Conservation (phyloP, 2,329 filamentous ascomycete genomes). For the Hypoxylon sp. region DNA sequence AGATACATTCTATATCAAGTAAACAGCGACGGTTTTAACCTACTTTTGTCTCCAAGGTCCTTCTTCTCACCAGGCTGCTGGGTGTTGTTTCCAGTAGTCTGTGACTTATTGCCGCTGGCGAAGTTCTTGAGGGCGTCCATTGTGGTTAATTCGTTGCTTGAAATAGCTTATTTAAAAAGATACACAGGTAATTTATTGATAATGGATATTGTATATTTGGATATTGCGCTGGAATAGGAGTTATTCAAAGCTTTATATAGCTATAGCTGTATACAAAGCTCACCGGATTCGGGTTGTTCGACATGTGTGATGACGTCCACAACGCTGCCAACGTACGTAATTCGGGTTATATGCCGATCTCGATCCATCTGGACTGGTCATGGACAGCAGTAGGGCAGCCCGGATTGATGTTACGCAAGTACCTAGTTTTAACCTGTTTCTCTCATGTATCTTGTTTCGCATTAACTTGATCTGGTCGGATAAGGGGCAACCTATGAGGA, state of each 20-base stretch:
- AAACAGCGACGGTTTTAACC: slow-evolving; percentile 1
- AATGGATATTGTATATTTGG: neutral
- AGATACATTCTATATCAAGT: neutral
- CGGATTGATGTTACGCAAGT: neutral
- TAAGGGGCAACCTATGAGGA: slow-evolving; percentile 1
- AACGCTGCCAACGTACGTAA: slow-evolving; percentile 34
- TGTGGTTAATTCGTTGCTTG: slow-evolving; percentile 9
- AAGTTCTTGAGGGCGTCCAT: slow-evolving; percentile 55
- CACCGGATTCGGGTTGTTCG: slow-evolving; percentile 32
- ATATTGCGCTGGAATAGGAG: neutral
- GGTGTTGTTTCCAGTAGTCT: slow-evolving; percentile 16
- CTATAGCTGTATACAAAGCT: slow-evolving; percentile 26
- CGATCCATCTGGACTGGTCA: slow-evolving; percentile 21
- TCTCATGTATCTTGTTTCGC: neutral
- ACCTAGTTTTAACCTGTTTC: slow-evolving; percentile 14
- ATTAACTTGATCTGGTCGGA: slow-evolving; percentile 14
- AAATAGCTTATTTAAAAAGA: neutral
- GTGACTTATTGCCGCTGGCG: slow-evolving; percentile 39
- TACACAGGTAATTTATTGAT: neutral
- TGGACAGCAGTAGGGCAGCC: too few species aligned
- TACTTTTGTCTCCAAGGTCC: slow-evolving; percentile 55
- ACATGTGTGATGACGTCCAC: slow-evolving; percentile 39
- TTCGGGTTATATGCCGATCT: slow-evolving; percentile 24
- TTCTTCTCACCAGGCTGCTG: slow-evolving; percentile 48
- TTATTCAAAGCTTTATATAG: slow-evolving; percentile 7